Base-by-base conservation (phyloP, 805 yeast genomes). In the Ogataea siamensis region DNA sequence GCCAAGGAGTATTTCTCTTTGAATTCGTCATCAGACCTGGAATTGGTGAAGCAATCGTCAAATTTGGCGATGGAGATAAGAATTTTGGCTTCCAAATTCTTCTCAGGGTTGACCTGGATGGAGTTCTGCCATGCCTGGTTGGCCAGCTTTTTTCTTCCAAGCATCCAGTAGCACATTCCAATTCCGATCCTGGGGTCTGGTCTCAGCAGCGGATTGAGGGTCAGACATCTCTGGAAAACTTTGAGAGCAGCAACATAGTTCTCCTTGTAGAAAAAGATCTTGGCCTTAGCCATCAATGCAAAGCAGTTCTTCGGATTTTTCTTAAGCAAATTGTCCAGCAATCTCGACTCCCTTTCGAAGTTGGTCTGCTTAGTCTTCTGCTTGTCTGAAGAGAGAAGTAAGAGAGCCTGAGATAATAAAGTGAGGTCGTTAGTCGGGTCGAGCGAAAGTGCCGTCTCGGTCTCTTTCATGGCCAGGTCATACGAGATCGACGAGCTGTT, bases 171-270 rank as follows among this genome's bases (percentile, higher is more conserved):
- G 61, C 97, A 89, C 47, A 93, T 66, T 23, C 99, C 99, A 44
- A 91, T 78, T 19, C 98, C 99, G 43, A 93, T 74, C 61, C 99
- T 73, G 13, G 97, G 94, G 64, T 91, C 97, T 4, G 98, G 97
- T 50, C 75, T 74, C 50, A 83, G 65, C 24, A 83, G 58, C 2
- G 97, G 97, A 45, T 87, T 81, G 34, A 80, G 68, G 22, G 81
- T 71, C 47, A 93, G 68, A 6, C 85, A 80, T 47, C 83, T 84
- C 67, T 93, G 99, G 63, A 86, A 93, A 21, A 85, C 60, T 57
- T 81, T 82, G 52, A 93, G 71, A 11, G 96, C 88, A 5, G 74
- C 78, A 16, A 73, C 59, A 60, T 80, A 88, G 56, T 84, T 83
- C 43, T 78, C 80, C 58, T 82, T 84, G 46, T 74, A 74, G 55